These are phyloP conservation scores for Wickerhamiella brachini DNA, from an alignment of 805 yeast species.

Conservation along the genomic window DNA sequence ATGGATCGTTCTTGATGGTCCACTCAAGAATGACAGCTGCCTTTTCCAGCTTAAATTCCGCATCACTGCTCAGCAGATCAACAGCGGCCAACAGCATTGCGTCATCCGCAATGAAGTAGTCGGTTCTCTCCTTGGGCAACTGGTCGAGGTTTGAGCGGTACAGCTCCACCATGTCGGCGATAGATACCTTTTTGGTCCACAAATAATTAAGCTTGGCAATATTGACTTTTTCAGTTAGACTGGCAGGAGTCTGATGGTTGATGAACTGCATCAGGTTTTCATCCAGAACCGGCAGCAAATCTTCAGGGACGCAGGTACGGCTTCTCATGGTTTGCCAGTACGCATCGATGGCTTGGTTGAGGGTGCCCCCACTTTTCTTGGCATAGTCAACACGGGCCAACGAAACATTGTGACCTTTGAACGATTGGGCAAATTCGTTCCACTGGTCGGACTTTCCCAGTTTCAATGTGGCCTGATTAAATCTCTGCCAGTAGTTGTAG, in stretches of 20 bases:
- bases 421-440: slow-evolving; percentile 19
- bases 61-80: slow-evolving; percentile 6
- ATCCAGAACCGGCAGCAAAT: slow-evolving; percentile 31
- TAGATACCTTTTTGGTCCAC: slow-evolving; percentile 16
- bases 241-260: slow-evolving; percentile 13
- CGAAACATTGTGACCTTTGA: slow-evolving; percentile 39
- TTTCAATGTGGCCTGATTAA: slow-evolving; percentile 33
- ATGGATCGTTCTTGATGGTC: slow-evolving; percentile 41
- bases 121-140: slow-evolving; percentile 34
- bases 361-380: slow-evolving; percentile 6
- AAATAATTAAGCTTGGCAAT: slow-evolving; percentile 35
- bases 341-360: slow-evolving; percentile 14
- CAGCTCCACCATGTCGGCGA: slow-evolving; percentile 25
- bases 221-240: slow-evolving; percentile 25
- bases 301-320: slow-evolving; percentile 55
- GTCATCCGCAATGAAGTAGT: slow-evolving; percentile 58
- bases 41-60: slow-evolving; percentile 17
- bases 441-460: slow-evolving; percentile 27
- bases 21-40: slow-evolving; percentile 45
- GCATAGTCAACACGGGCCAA: slow-evolving; percentile 40
- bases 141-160: slow-evolving; percentile 29
- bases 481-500: slow-evolving; percentile 56
- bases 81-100: slow-evolving; percentile 43
- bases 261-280: slow-evolving; percentile 16
- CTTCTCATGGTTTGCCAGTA: slow-evolving; percentile 36